Percentiles rank a stretch among this genome's conserved stretches.
Evolutionary conservation across 768 basidiomycete species (phyloP).

Genomic region (Psilocybe cyanescens): DNA sequence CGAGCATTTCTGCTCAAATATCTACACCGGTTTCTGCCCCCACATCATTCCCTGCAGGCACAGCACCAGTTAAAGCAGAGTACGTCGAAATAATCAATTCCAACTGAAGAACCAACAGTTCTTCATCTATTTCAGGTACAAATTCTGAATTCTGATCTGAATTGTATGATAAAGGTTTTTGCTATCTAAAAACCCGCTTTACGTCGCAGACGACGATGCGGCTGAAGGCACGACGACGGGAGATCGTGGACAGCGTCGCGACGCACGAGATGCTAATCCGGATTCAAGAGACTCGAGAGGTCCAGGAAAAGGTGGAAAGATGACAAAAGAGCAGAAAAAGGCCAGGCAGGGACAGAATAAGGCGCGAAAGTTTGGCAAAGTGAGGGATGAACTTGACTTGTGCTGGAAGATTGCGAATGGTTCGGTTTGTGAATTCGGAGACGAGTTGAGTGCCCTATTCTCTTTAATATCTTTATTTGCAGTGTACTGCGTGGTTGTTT

Average conservation of each 20-base stretch:
- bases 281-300: slow-evolving; percentile 21
- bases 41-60: not conserved
- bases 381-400: slow-evolving; percentile 79
- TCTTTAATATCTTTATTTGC: not conserved
- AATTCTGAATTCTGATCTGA: not conserved
- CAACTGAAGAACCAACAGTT: not conserved
- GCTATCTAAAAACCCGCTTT: slow-evolving; percentile 28
- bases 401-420: slow-evolving; percentile 83
- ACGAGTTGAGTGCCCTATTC: slow-evolving; percentile 43
- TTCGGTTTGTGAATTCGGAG: slow-evolving; percentile 69
- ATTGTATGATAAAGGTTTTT: slow-evolving; percentile 29
- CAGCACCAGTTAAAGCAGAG: slow-evolving; percentile 42
- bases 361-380: slow-evolving; percentile 74
- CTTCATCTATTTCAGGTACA: not conserved
- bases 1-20: not conserved
- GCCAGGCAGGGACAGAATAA: slow-evolving; percentile 84
- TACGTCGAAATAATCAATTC: slow-evolving; percentile 22
- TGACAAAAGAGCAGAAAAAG: slow-evolving; percentile 71
- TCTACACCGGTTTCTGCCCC: not conserved
- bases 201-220: slow-evolving; percentile 44
- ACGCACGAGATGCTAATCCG: slow-evolving; percentile 23
- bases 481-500: not conserved
- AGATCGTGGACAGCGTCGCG: slow-evolving; percentile 27
- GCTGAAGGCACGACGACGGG: slow-evolving; percentile 63
- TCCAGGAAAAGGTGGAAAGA: slow-evolving; percentile 29